Evolutionary conservation across 148 eudicot genomes (phyloP).

Genomic region (Rhododendron henanense): DNA sequence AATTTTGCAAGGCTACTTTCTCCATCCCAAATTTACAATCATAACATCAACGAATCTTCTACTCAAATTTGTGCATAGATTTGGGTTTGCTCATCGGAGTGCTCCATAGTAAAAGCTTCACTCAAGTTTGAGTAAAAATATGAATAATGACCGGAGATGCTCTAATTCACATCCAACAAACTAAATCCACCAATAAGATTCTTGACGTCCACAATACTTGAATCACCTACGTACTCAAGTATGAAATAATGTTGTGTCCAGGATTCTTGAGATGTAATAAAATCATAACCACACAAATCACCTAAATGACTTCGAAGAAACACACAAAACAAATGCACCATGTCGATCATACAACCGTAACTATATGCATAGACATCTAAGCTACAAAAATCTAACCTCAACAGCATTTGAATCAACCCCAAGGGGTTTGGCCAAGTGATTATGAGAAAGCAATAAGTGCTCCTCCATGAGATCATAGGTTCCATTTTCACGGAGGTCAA

Average conservation of each 20-base stretch:
- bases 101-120: neutral
- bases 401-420: neutral
- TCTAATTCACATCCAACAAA: neutral
- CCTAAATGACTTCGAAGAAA: neutral
- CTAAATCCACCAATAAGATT: neutral
- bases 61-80: neutral
- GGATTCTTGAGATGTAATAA: neutral
- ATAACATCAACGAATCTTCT: neutral
- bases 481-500: too few species aligned
- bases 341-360: neutral
- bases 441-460: too few species aligned
- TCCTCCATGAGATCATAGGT: too few species aligned
- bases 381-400: neutral
- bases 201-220: neutral
- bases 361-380: neutral
- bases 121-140: neutral
- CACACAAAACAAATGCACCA: neutral
- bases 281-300: neutral
- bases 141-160: neutral
- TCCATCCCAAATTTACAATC: neutral
- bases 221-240: neutral
- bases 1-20: neutral
- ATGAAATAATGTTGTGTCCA: neutral
- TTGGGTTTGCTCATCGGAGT: neutral
- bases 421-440: too few species aligned